These are phyloP conservation scores for Yamadazyma conglobata DNA, from an alignment of 1,139 yeast genomes.

Conservation along the genomic window DNA sequence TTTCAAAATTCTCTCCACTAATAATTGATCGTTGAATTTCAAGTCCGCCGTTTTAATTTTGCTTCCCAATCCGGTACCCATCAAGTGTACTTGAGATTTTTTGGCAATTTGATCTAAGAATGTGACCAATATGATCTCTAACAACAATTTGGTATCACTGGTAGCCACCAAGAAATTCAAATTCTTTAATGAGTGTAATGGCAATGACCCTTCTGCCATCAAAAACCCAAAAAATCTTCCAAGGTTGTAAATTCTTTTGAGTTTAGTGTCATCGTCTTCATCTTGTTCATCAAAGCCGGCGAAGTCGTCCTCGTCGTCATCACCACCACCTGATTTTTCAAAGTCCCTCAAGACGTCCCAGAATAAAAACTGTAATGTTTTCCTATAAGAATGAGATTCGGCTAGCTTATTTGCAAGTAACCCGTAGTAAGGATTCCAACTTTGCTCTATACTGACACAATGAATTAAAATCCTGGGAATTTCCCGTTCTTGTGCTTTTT, in stretches of 20 bases:
- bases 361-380: slow-evolving; percentile 81
- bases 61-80: slow-evolving; percentile 40
- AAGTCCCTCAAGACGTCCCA: slow-evolving; percentile 86
- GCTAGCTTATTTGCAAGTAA: slow-evolving; percentile 75
- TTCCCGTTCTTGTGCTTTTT: slow-evolving; percentile 81
- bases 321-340: slow-evolving; percentile 48
- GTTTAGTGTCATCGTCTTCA: slow-evolving; percentile 42
- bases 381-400: slow-evolving; percentile 63
- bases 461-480: slow-evolving; percentile 82
- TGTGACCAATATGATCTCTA: slow-evolving; percentile 70
- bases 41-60: slow-evolving; percentile 27
- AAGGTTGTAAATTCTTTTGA: slow-evolving; percentile 62
- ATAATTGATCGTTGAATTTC: slow-evolving; percentile 50
- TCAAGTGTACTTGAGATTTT: slow-evolving; percentile 52
- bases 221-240: slow-evolving; percentile 79
- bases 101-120: slow-evolving; percentile 66
- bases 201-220: slow-evolving; percentile 67
- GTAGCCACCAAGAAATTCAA: slow-evolving; percentile 74
- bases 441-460: slow-evolving; percentile 79
- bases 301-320: slow-evolving; percentile 34
- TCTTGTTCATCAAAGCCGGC: slow-evolving; percentile 29
- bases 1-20: slow-evolving; percentile 54
- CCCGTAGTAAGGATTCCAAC: slow-evolving; percentile 89
- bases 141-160: slow-evolving; percentile 60
- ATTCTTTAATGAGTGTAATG: slow-evolving; percentile 68